These are phyloP conservation scores for Cladosporium cucumerinum DNA, from an alignment of 2,329 filamentous ascomycete species.

Conservation along the genomic window DNA sequence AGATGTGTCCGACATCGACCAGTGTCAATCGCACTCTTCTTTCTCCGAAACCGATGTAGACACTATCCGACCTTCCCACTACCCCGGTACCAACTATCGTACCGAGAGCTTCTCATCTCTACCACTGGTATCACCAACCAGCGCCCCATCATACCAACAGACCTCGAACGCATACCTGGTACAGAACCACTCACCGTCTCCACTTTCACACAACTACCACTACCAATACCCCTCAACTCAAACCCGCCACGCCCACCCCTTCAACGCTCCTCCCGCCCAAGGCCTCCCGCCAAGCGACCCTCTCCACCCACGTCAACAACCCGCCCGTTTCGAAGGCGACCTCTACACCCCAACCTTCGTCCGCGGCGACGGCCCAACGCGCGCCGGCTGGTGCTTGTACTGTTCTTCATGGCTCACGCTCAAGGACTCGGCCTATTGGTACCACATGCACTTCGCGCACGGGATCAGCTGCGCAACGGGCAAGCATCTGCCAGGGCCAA, in stretches of 20 bases:
- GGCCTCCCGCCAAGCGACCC: background rate
- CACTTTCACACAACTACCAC: background rate
- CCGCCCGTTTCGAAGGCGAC: conserved; percentile 68
- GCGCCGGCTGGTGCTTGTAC: conserved; percentile 85
- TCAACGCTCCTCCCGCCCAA: conserved; percentile 1
- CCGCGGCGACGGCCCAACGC: conserved; percentile 79
- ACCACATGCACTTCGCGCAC: conserved; percentile 87
- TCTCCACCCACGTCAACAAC: conserved; percentile 22
- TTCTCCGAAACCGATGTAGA: conserved; percentile 6
- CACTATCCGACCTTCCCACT: background rate
- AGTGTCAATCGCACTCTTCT: background rate
- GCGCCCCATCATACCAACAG: background rate
- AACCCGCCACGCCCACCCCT: background rate
- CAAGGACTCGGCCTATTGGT: conserved; percentile 91
- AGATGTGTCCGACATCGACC: conserved; percentile 8
- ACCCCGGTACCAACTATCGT: background rate
- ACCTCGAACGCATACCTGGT: background rate
- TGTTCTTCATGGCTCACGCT: conserved; percentile 87
- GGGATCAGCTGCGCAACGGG: conserved; percentile 81
- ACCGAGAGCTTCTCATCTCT: background rate
- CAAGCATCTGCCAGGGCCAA: conserved; percentile 71
- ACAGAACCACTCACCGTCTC: background rate
- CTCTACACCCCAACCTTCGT: conserved; percentile 82
- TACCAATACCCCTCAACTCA: background rate
- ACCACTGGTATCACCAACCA: background rate